These are phyloP conservation scores for Dendrobium chrysotoxum DNA, from an alignment of 106 monocot species.

Conservation along the genomic window DNA sequence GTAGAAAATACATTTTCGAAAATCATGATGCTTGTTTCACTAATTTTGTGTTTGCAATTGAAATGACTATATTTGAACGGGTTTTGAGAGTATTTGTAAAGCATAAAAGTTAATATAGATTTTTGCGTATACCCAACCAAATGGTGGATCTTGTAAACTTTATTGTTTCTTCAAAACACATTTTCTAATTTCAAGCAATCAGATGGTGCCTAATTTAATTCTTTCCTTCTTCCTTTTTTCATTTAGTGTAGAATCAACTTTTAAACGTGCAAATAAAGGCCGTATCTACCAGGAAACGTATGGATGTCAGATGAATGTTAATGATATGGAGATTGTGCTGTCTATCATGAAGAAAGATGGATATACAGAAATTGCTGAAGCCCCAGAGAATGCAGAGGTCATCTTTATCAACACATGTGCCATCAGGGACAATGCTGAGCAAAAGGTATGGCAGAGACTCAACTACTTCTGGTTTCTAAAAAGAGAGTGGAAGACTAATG, in stretches of 20 bases:
- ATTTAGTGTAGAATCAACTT: constrained; percentile 40
- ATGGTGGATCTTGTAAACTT: neutral
- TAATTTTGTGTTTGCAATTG: no score
- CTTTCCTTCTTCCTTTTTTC: neutral
- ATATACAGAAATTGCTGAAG: constrained; percentile 59
- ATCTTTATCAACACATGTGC: constrained; percentile 99
- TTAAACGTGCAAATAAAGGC: constrained; percentile 38
- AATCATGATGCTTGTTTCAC: neutral
- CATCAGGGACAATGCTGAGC: constrained; percentile 95
- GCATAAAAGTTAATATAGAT: neutral
- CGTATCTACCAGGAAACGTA: constrained; percentile 98
- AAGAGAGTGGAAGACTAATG: constrained; percentile 94
- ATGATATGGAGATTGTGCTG: constrained; percentile 98
- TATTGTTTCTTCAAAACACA: neutral
- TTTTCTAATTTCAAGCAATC: neutral
- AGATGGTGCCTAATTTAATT: neutral
- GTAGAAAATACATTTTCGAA: neutral
- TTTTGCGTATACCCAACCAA: neutral
- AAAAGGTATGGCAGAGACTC: constrained; percentile 97
- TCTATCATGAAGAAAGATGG: constrained; percentile 92
- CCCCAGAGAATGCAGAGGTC: constrained; percentile 86
- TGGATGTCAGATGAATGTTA: constrained; percentile 99
- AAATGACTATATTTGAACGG: neutral
- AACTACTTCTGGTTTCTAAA: constrained; percentile 99
- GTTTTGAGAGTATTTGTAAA: neutral